Evolutionary conservation across 805 yeast species (phyloP), one percentile per base, ranked within the genome.

Genomic region (Lipomyces chichibuensis): DNA sequence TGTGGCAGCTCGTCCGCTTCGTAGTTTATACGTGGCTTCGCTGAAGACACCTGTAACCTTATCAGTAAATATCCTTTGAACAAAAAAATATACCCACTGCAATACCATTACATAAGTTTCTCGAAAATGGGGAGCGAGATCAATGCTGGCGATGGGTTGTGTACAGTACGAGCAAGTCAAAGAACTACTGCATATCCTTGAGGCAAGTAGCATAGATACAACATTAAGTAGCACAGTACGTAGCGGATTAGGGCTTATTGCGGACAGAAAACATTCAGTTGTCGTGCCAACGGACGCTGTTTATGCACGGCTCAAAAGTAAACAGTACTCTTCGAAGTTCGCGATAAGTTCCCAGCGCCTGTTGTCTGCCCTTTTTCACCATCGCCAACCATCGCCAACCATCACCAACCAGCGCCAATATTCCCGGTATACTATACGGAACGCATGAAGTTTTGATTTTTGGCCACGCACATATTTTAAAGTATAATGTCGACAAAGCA

Each of bases 1-100:
- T n/a, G 55, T 32, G 61, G 51, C 56, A 33, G 61, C 37, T 56
- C 57, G 57, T 55, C 49, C 53, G 53, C 25, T 17, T 57, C 49
- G 52, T 52, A 60, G 46, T 29, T 23, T 33, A 60, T 60, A 55
- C 59, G 60, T 61, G 54, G 53, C 58, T 54, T 59, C 35, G 57
- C 57, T 52, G 35, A 5, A 25, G 33, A 52, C 29, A 52, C 55
- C 55, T 52, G 33, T 20, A 52, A 52, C 8, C 14, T 4, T 25
- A 9, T 52, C 33, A 52, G 33, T 23, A 43, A 43, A 2, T 43
- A 43, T 43, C 23, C 23, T 14, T 14, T n/a, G 8, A 43, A 43
- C 20, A 1, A 8, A 11, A 43, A 17, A 23, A 43, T n/a, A n/a
- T n/a, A 13, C 23, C 7, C 23, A 17, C 20, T 2, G 49, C 25